A percentile compares a stretch with the other conserved stretches of the same genome.
These are phyloP conservation scores for Ceratobasidium papillatum DNA, from an alignment of 1,284 basidiomycete species.

Conservation along the genomic window DNA sequence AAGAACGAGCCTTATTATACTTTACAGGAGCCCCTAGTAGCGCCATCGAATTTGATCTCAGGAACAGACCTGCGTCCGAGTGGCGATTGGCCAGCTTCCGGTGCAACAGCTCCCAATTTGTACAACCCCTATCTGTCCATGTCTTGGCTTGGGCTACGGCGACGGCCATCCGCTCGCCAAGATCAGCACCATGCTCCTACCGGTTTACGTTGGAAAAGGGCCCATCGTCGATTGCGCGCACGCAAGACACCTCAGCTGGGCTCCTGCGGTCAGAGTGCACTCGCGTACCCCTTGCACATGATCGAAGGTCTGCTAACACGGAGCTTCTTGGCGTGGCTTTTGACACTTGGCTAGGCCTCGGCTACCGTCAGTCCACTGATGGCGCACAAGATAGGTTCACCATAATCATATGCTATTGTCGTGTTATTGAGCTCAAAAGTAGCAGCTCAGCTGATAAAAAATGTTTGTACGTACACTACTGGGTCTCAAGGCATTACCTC, in stretches of 20 bases:
- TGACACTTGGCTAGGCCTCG: constrained; percentile 9
- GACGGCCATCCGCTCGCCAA: neutral
- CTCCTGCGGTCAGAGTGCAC: neutral
- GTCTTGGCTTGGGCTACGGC: neutral
- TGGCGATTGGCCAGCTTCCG: neutral
- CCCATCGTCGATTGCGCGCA: neutral
- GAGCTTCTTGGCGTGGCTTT: neutral
- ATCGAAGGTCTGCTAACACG: neutral
- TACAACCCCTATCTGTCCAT: constrained; percentile 9
- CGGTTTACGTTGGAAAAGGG: neutral
- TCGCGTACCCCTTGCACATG: neutral
- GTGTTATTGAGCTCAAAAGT: no score
- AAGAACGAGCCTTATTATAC: constrained; percentile 22
- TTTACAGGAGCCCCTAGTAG: neutral
- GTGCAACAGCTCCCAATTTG: neutral
- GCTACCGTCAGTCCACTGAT: neutral
- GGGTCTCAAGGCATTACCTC: no score
- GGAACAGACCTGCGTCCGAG: neutral
- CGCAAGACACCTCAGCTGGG: neutral
- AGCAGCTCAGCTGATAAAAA: no score
- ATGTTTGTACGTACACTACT: no score
- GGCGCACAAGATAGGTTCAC: neutral
- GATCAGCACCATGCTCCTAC: neutral
- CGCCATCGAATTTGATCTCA: constrained; percentile 25
- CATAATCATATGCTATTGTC: constrained; percentile 16